Evolutionary conservation across 2,329 filamentous ascomycete genomes (phyloP), one percentile per base, ranked within the genome.

Genomic region (Endoconidiophora laricicola): DNA sequence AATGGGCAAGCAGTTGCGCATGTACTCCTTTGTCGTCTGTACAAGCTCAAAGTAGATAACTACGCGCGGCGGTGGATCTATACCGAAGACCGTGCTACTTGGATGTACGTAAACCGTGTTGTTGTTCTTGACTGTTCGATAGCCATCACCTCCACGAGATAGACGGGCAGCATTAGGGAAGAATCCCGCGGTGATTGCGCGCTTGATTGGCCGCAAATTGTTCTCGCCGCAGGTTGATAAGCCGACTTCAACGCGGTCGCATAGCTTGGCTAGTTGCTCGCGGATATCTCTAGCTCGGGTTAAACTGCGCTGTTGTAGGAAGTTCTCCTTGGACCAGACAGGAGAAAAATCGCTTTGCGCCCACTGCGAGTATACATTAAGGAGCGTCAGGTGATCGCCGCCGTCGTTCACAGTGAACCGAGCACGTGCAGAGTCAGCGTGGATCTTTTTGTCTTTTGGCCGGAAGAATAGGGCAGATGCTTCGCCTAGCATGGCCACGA

Each of bases 281-380:
- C 88, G 79, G 2, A 98, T 86, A 58, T 96, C 88, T 26, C 90
- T 79, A 0, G 87, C 90, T 1, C 91, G 78, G 0, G 82, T 91
- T 2, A 98, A 72, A n/a, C 81, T 84, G 14, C 88, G 79, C 62
- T 94, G 86, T 61, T 96, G 88, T 7, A 98, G 62, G 63, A 94
- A 98, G 62, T 96, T 95, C 66, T 96, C 90, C 45, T 81, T 80
- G 0, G 85, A 71, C 88, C 88, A 98, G 43, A 93, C 78, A 48
- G 78, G 80, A 46, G 78, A 85, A 65, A 86, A 98, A 64, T 94
- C 90, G 45, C 78, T 81, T 61, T 96, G 90, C 1, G 88, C 85
- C 83, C 87, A 98, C 62, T 94, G 85, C 58, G 91, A 90, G 79
- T 82, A 98, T 58, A 98, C 82, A 60, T 94, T 94, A 44, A 96